A percentile compares a stretch with the other conserved stretches of the same genome.
These are phyloP conservation scores for Nakazawaea ambrosiae DNA, from an alignment of 805 yeast species.

Conservation along the genomic window DNA sequence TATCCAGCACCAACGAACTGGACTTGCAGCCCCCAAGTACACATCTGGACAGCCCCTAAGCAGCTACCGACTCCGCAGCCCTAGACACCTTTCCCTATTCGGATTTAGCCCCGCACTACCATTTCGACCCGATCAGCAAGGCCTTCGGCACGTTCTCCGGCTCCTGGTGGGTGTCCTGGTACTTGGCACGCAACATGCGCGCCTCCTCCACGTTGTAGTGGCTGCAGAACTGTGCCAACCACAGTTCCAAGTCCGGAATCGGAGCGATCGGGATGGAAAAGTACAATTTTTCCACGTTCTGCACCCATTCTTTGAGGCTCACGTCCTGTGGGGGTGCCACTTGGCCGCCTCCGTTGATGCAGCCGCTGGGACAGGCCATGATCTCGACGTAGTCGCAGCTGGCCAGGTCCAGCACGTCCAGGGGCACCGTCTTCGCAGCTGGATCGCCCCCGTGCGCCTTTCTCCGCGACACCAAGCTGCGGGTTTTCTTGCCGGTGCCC, in stretches of 20 bases:
- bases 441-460: slow-evolving; percentile 17
- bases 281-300: slow-evolving; percentile 28
- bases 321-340: slow-evolving; percentile 37
- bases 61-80: too few species aligned
- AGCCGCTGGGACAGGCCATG: slow-evolving; percentile 98
- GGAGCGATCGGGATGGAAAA: slow-evolving; percentile 20
- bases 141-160: slow-evolving; percentile 35
- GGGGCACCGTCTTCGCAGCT: slow-evolving; percentile 14
- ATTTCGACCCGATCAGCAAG: slow-evolving; percentile 46
- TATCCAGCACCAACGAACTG: too few species aligned
- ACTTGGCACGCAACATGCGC: slow-evolving; percentile 38
- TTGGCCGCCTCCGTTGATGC: slow-evolving; percentile 96
- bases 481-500: slow-evolving; percentile 12
- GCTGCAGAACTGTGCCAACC: slow-evolving; percentile 28
- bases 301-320: slow-evolving; percentile 35
- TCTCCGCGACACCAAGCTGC: slow-evolving; percentile 23
- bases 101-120: too few species aligned
- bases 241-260: slow-evolving; percentile 14
- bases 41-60: too few species aligned
- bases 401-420: slow-evolving; percentile 47
- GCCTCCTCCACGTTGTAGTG: slow-evolving; percentile 24
- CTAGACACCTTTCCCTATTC: too few species aligned
- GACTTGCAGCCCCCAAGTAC: too few species aligned
- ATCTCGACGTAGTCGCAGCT: slow-evolving; percentile 81
- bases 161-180: slow-evolving; percentile 44